Evolutionary conservation across 2,329 filamentous ascomycete genomes (phyloP), one percentile per base, ranked within the genome.

Genomic region (Ophiosphaerella narmari): DNA sequence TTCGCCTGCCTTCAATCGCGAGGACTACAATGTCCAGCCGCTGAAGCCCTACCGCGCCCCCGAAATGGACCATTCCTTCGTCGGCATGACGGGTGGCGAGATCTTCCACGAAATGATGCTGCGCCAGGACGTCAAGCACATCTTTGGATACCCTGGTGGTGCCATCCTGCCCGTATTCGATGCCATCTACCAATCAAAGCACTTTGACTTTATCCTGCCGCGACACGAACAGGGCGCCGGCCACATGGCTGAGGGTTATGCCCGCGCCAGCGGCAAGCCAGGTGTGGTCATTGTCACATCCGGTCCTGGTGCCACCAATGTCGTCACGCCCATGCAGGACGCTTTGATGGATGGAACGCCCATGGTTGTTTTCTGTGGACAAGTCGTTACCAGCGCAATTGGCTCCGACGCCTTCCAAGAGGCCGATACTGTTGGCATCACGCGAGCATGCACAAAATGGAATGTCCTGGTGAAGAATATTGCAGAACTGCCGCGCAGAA

Each of bases 51-150:
- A 75, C 68, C 69, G 72, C 52, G 70, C 74, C 46, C 77, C 74
- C 18, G 77, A 79, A 61, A 78, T 81, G 77, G 78, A 80, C 67
- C 78, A 81, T 63, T 78, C 77, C 53, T 96, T 97, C 75, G 91
- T 97, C 69, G 93, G 93, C 57, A 93, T 92, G 82, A 96, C 86
- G 42, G 93, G 94, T 71, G 94, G 94, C 71, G 88, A 97, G 76
- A 97, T 97, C 65, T 96, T 97, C 77, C 92, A 97, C 75, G 93
- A 97, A 78, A 97, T 97, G 93, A 97, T 99, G 92, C 82, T 96
- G 55, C 84, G 93, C 69, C 89, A 93, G 65, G 84, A 82, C 64
- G 93, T 99, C 48, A 94, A 97, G 79, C 91, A 97, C 74, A 84
- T 97, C 70, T 97, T 81, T 55, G 79, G 79, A 34, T 97, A 97